Conservation (phyloP, 768 basidiomycete genomes). For the Amanita subjunquillea region DNA sequence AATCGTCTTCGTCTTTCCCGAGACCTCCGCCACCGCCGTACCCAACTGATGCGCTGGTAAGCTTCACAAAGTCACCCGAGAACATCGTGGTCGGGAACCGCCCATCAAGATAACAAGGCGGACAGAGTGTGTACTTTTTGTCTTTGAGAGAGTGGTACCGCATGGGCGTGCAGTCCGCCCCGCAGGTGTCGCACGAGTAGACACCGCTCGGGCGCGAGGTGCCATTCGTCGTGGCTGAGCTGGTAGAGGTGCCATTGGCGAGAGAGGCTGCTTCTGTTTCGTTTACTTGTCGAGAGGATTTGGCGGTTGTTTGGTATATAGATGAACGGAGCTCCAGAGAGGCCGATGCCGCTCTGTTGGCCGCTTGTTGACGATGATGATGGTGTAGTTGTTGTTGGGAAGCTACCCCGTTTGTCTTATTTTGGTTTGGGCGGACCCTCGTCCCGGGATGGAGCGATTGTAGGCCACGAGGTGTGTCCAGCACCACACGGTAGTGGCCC, state of each 20-base stretch:
- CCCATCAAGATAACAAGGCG: conserved; percentile 90
- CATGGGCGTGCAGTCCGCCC: conserved; percentile 79
- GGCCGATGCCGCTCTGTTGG: conserved; percentile 32
- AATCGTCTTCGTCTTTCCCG: conserved; percentile 41
- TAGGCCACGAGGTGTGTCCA: conserved; percentile 93
- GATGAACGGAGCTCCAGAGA: conserved; percentile 81
- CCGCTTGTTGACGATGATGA: background rate
- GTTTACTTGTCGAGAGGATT: conserved; percentile 65
- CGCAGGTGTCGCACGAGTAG: conserved; percentile 89
- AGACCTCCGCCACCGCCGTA: conserved; percentile 22
- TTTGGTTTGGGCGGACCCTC: conserved; percentile 27
- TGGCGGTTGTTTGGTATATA: conserved; percentile 83
- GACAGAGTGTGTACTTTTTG: conserved; percentile 85
- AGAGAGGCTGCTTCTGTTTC: conserved; percentile 59
- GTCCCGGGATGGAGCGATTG: conserved; percentile 88
- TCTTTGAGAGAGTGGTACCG: conserved; percentile 93
- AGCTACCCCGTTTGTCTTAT: conserved; percentile 12
- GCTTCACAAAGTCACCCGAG: conserved; percentile 92
- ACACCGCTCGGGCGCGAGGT: conserved; percentile 35
- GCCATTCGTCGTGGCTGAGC: conserved; percentile 23
- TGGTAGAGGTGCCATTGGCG: conserved; percentile 28
- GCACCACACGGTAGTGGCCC: conserved; percentile 95
- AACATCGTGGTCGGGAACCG: conserved; percentile 96
- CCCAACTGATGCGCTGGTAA: conserved; percentile 35
- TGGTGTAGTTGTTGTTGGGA: background rate